A percentile compares a stretch with the other conserved stretches of the same genome.
These are phyloP conservation scores for Corynespora cassiicola DNA, from an alignment of 2,329 filamentous ascomycete genomes.

Conservation along the genomic window DNA sequence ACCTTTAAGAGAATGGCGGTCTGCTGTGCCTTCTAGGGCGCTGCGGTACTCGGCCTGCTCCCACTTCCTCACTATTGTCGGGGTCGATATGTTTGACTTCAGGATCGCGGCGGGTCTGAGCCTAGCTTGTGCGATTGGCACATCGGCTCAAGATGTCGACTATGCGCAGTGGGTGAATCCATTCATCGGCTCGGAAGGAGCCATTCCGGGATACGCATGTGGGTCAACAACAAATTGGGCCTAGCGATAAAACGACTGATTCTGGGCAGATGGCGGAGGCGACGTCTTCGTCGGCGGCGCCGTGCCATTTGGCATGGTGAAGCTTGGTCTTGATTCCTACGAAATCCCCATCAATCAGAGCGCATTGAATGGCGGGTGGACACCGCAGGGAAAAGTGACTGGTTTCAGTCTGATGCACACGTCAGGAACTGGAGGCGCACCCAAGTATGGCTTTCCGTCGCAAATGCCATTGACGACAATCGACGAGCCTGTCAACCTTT, in stretches of 20 bases:
- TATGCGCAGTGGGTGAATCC: slow-evolving; percentile 50
- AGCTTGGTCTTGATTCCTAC: slow-evolving; percentile 48
- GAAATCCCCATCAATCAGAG: slow-evolving; percentile 43
- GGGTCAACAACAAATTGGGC: slow-evolving; percentile 4
- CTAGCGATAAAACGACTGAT: slow-evolving; percentile 4
- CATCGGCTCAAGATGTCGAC: slow-evolving; percentile 27
- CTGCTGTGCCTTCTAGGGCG: too few species aligned
- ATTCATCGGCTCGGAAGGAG: slow-evolving; percentile 56
- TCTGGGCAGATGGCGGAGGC: slow-evolving; percentile 42
- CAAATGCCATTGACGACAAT: slow-evolving; percentile 51
- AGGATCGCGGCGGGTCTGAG: not conserved
- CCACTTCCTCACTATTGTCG: too few species aligned
- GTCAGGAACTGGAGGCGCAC: slow-evolving; percentile 43
- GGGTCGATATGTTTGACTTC: not conserved
- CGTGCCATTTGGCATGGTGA: slow-evolving; percentile 50
- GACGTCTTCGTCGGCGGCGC: slow-evolving; percentile 48
- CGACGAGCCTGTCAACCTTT: slow-evolving; percentile 48
- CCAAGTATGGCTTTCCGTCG: slow-evolving; percentile 49
- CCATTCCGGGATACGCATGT: slow-evolving; percentile 48
- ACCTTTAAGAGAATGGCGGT: too few species aligned
- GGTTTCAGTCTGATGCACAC: slow-evolving; percentile 49
- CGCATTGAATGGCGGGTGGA: slow-evolving; percentile 50
- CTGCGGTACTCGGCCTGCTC: too few species aligned
- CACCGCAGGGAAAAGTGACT: slow-evolving; percentile 47
- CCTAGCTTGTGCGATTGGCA: slow-evolving; percentile 3